A percentile compares a stretch with the other conserved stretches of the same genome.
Evolutionary conservation across 805 yeast species (phyloP).

Genomic region (Yarrowia osloensis): DNA sequence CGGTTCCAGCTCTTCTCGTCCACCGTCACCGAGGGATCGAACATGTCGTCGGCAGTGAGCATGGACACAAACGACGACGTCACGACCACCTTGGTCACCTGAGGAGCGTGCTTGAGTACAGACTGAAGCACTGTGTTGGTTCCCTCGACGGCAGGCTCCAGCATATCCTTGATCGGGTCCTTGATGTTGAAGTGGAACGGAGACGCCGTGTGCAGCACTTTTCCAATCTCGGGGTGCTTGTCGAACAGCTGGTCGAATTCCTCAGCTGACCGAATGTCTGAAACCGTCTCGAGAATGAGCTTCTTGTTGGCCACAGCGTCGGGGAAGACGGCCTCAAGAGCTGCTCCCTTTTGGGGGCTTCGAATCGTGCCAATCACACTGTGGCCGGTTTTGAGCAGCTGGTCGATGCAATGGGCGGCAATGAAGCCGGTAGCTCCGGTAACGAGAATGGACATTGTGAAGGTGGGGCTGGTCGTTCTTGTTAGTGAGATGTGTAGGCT

Average conservation of each 20-base stretch:
- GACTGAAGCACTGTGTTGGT: constrained; percentile 50
- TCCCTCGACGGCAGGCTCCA: constrained; percentile 53
- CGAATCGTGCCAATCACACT: constrained; percentile 55
- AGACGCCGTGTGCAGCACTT: constrained; percentile 48
- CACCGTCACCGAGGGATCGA: constrained; percentile 35
- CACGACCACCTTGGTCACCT: constrained; percentile 48
- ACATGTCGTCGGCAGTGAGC: constrained; percentile 34
- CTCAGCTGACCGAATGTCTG: constrained; percentile 39
- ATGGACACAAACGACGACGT: constrained; percentile 58
- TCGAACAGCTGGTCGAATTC: constrained; percentile 55
- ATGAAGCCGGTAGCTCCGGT: constrained; percentile 53
- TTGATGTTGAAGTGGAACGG: constrained; percentile 43
- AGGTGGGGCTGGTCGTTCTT: too few relatives aligned
- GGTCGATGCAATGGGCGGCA: constrained; percentile 47
- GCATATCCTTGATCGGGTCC: constrained; percentile 47
- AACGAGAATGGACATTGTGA: constrained; percentile 41
- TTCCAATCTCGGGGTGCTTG: constrained; percentile 43
- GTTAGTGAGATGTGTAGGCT: too few relatives aligned
- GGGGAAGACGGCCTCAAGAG: constrained; percentile 34
- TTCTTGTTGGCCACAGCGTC: constrained; percentile 35
- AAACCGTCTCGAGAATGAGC: constrained; percentile 39
- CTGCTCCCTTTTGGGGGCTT: constrained; percentile 47
- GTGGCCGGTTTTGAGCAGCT: constrained; percentile 47
- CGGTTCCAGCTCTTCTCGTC: constrained; percentile 47
- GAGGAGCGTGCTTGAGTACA: constrained; percentile 41